These are phyloP conservation scores for Colletotrichum salicis DNA, from an alignment of 2,329 filamentous ascomycete species.

Conservation along the genomic window DNA sequence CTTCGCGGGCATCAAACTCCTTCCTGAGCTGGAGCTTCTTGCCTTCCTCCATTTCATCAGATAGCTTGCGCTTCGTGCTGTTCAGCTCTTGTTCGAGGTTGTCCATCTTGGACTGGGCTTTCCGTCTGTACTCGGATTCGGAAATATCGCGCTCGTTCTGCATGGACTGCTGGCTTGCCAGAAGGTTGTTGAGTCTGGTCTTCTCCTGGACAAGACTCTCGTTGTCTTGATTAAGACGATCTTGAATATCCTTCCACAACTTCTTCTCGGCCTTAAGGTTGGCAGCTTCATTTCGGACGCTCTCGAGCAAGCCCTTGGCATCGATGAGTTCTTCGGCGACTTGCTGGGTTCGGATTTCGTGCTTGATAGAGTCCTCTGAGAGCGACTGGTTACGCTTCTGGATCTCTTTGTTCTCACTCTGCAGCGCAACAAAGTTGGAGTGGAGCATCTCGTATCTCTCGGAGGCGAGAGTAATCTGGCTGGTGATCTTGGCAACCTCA, in stretches of 20 bases:
- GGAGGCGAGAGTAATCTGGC: constrained; percentile 82
- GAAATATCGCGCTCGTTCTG: constrained; percentile 91
- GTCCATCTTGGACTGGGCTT: constrained; percentile 82
- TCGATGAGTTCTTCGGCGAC: constrained; percentile 94
- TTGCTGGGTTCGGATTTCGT: constrained; percentile 90
- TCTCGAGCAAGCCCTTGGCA: constrained; percentile 82
- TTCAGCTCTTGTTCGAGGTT: constrained; percentile 81
- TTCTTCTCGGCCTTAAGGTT: constrained; percentile 96
- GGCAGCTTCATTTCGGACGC: constrained; percentile 87
- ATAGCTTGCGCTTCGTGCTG: constrained; percentile 82
- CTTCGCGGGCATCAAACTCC: constrained; percentile 89
- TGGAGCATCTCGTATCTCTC: constrained; percentile 92
- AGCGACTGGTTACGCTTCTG: constrained; percentile 83
- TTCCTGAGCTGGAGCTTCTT: constrained; percentile 86
- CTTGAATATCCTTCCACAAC: constrained; percentile 93
- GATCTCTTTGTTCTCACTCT: constrained; percentile 85
- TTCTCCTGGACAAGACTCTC: constrained; percentile 87
- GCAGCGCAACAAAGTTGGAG: constrained; percentile 84
- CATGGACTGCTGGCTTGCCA: constrained; percentile 86
- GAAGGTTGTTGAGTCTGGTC: constrained; percentile 81
- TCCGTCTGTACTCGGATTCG: constrained; percentile 83
- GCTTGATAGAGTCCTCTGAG: constrained; percentile 86
- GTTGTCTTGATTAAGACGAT: constrained; percentile 87
- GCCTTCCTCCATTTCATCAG: constrained; percentile 83
- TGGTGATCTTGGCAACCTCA: constrained; percentile 81